phyloP scores from a whole-genome alignment of 805 yeast genomes.

The Torulaspora franciscae region DNA sequence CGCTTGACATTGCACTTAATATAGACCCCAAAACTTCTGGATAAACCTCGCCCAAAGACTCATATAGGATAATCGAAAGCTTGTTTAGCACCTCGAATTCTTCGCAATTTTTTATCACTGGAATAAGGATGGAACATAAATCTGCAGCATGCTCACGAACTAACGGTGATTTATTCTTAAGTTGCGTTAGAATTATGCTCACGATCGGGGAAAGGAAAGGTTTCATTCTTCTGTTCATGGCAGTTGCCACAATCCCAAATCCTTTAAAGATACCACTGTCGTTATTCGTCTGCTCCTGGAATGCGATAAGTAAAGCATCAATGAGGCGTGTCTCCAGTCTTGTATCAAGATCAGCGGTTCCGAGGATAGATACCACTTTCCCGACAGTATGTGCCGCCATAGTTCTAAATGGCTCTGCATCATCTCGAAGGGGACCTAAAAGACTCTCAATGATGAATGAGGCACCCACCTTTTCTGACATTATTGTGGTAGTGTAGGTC shows the following conservation, averaged over 20 bases:
- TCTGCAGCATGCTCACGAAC: constrained; percentile 84
- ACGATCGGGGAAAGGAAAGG: constrained; percentile 72
- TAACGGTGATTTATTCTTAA: constrained; percentile 65
- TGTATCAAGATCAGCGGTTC: constrained; percentile 57
- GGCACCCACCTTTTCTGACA: constrained; percentile 67
- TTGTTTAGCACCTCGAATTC: constrained; percentile 60
- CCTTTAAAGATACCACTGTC: constrained; percentile 54
- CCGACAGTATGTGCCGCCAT: constrained; percentile 74
- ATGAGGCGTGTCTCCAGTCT: constrained; percentile 61
- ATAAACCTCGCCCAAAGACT: constrained; percentile 87
- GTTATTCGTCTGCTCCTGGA: constrained; percentile 69
- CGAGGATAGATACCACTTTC: constrained; percentile 46
- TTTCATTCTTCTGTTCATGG: constrained; percentile 58
- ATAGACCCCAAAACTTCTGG: constrained; percentile 92
- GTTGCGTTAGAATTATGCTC: constrained; percentile 63
- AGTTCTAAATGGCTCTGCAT: constrained; percentile 69
- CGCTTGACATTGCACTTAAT: constrained; percentile 60
- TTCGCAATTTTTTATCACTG: constrained; percentile 58
- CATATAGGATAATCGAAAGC: constrained; percentile 73
- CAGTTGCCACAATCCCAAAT: constrained; percentile 56
- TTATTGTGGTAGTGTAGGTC: constrained; percentile 61
- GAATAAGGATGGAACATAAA: constrained; percentile 59
- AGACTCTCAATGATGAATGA: constrained; percentile 54
- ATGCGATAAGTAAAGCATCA: constrained; percentile 76
- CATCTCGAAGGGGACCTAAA: constrained; percentile 64